Percentiles rank a stretch among this genome's conserved stretches.
These are phyloP conservation scores for Boechera divaricarpa DNA, from an alignment of 345 rosid species.

Conservation along the genomic window DNA sequence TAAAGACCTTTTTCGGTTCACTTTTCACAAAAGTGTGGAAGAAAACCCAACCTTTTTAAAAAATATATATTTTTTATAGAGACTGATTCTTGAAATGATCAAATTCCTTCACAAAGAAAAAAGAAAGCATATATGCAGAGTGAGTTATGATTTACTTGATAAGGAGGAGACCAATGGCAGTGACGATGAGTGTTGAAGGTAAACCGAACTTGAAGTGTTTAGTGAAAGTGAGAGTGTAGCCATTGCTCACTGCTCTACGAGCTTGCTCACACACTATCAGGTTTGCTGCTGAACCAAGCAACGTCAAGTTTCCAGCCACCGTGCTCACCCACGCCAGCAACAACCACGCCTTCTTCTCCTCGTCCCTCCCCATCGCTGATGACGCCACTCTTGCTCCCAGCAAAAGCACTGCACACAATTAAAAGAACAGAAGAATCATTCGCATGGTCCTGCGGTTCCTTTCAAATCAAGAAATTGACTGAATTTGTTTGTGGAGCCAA, in stretches of 20 bases:
- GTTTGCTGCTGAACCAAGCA: slow-evolving; percentile 88
- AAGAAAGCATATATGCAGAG: background rate
- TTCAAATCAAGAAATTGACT: background rate
- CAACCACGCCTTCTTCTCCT: slow-evolving; percentile 88
- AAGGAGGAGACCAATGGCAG: slow-evolving; percentile 65
- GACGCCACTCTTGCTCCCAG: slow-evolving; percentile 76
- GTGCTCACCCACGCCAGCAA: slow-evolving; percentile 90
- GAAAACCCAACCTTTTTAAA: background rate
- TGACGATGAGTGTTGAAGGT: slow-evolving; percentile 78
- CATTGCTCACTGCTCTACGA: slow-evolving; percentile 52
- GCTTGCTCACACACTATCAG: slow-evolving; percentile 94
- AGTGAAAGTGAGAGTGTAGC: slow-evolving; percentile 71
- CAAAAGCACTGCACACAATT: slow-evolving; percentile 59
- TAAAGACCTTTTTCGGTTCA: too few relatives aligned
- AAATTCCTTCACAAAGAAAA: background rate
- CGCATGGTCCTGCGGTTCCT: background rate
- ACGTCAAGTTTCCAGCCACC: slow-evolving; percentile 78
- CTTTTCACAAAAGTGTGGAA: background rate
- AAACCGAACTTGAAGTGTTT: slow-evolving; percentile 75
- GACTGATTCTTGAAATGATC: background rate
- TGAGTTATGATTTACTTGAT: slow-evolving; percentile 43
- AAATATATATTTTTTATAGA: background rate
- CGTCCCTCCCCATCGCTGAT: slow-evolving; percentile 60
- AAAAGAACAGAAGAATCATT: background rate
- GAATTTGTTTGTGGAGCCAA: slow-evolving; percentile 2